Conservation (phyloP, 805 yeast species). For the Wickerhamomyces subpelliculosus region DNA sequence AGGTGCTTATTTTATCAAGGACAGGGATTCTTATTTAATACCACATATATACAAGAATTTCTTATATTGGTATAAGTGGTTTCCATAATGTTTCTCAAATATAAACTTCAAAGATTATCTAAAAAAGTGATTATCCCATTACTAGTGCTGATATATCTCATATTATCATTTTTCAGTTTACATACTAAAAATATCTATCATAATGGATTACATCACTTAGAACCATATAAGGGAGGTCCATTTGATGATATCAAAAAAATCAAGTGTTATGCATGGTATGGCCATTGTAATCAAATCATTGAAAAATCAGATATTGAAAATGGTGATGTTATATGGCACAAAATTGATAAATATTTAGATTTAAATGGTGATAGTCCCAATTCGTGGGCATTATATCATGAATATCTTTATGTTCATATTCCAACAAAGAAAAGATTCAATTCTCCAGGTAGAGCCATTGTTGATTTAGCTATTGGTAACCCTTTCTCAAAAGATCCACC, state of each 20-base stretch:
- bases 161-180: constrained; percentile 10
- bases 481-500: constrained; percentile 28
- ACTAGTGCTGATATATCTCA: constrained; percentile 6
- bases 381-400: constrained; percentile 15
- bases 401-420: constrained; percentile 23
- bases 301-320: constrained; percentile 3
- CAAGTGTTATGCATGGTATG: constrained; percentile 25
- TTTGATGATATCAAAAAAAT: constrained; percentile 24
- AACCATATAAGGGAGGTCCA: constrained; percentile 23
- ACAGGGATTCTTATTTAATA: too few relatives aligned
- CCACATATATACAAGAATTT: too few relatives aligned
- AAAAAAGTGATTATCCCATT: constrained; percentile 14
- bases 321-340: constrained; percentile 17
- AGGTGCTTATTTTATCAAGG: too few relatives aligned
- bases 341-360: constrained; percentile 19
- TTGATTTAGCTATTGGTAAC: constrained; percentile 39
- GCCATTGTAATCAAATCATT: constrained; percentile 20
- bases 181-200: constrained; percentile 16
- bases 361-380: constrained; percentile 11
- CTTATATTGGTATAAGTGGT: not conserved
- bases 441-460: constrained; percentile 24
- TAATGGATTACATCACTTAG: constrained; percentile 8
- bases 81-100: not conserved
- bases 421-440: constrained; percentile 7
- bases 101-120: not conserved